Evolutionary conservation across 441 rosid genomes (phyloP), one percentile per base, ranked within the genome.

Genomic region (Hypseocharis bilobata): DNA sequence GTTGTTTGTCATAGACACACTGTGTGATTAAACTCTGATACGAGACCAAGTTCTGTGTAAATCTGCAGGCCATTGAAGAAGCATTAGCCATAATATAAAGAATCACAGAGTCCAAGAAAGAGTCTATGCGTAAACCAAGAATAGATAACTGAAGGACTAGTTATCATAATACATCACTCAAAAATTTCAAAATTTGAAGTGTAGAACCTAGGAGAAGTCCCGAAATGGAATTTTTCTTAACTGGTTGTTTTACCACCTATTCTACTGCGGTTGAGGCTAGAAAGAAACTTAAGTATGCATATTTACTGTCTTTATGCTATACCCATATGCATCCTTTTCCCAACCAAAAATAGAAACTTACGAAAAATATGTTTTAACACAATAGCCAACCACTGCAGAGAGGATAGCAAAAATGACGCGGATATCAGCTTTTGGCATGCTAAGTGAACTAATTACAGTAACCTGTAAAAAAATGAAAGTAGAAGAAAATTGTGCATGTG

Each of bases 321-420:
- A 64, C 49, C 30, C 62, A 70, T 32, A 47, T 22, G 51, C 30
- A 26, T 28, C 14, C 47, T 8, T 36, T 36, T 14, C 42, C 14
- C 14, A 40, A 69, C 38, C n/a, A 16, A 60, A 70, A 72, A 51
- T 28, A 60, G 63, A 55, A 71, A 84, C 88, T 81, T 80, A 94
- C 96, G 99, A 88, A 89, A 94, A 91, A 79, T 94, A 94, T 76
- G 96, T 94, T 81, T 91, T 94, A 19, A 92, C 96, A 83, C 88
- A 81, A 78, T 94, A 94, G 73, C 98, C 99, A 73, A 94, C 62
- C 81, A 94, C 90, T 5, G 98, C 86, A 66, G 98, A 89, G 62
- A 94, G 75, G 52, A 94, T 70, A 51, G 96, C 99, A 72, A 86
- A 69, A 52, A 87, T 86, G 75, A 91, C 96, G 90, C 93, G 89